Base-by-base conservation (phyloP, 805 yeast species). In the Cyberlindnera misumaiensis region DNA sequence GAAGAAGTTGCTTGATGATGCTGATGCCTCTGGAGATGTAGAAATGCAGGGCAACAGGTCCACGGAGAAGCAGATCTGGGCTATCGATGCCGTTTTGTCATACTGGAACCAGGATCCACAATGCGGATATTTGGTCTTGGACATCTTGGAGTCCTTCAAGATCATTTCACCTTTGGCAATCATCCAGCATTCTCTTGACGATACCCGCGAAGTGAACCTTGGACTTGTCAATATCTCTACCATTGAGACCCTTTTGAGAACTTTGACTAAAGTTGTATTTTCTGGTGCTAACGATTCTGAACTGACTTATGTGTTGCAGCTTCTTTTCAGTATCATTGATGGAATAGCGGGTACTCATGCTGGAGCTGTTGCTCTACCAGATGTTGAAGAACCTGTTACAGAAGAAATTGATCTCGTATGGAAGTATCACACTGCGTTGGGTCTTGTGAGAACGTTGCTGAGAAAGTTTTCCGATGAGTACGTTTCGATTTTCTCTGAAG, bases 101-200 rank as follows among this genome's bases (percentile, higher is more conserved):
- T 76, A 72, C 51, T 83, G 94, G 93, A 68, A 70, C 41, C 63
- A 66, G 33, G 77, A 79, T 41, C 80, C 83, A 1, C 73, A 79
- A 51, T 74, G 76, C 38, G 93, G 84, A 1, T 74, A 67, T 40
- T 62, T 80, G 41, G 72, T 82, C 10, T 56, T 76, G 30, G 78
- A 75, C 44, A 68, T 72, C 37, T 62, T 82, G 42, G 64, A 67
- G 38, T 62, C 65, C 18, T 64, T 64, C 36, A 70, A 65, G 3
- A 55, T 80, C 16, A 49, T 80, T 4, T 47, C 62, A 5, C 55
- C 70, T 3, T 47, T 48, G 15, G 58, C 70, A n/a, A 54, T 75
- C 29, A 55, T 77, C 27, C 55, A 65, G 30, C 67, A 65, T 43
- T 53, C 77, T 5, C 65, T 75, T 42, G 48, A 57, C 13, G 66